A percentile compares a stretch with the other conserved stretches of the same genome.
Evolutionary conservation across 2,329 filamentous ascomycete species (phyloP).

Genomic region (Chalaropsis thielavioides): DNA sequence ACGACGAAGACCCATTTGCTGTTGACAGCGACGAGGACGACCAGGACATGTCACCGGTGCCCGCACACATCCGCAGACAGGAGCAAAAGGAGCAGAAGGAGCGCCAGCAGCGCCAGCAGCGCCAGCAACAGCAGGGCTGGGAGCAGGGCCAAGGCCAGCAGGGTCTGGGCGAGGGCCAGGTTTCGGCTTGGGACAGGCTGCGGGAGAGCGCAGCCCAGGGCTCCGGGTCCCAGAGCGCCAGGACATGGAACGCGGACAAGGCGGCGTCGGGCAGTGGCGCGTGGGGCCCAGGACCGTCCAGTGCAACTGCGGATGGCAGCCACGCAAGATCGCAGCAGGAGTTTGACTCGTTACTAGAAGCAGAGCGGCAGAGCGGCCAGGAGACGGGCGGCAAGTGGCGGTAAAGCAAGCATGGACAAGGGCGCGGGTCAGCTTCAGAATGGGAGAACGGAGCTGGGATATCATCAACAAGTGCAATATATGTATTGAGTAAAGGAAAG

Average conservation of each 20-base stretch:
- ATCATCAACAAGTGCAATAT: slow-evolving; percentile 3
- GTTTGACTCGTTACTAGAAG: slow-evolving; percentile 36
- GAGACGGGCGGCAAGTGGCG: slow-evolving; percentile 28
- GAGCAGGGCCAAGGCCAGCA: not conserved
- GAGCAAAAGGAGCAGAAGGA: slow-evolving; percentile 10
- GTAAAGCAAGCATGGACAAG: slow-evolving; percentile 19
- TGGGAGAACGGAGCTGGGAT: not conserved
- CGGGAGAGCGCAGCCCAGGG: slow-evolving; percentile 2
- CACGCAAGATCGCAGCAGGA: slow-evolving; percentile 30
- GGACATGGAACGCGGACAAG: slow-evolving; percentile 4
- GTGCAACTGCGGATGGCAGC: not conserved
- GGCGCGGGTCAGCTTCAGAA: too few species aligned
- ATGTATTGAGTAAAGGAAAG: not conserved
- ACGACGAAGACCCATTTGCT: slow-evolving; percentile 17
- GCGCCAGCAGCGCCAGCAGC: slow-evolving; percentile 4
- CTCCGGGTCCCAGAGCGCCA: not conserved
- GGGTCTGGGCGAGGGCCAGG: not conserved
- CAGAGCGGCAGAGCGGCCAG: slow-evolving; percentile 27
- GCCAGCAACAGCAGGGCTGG: not conserved
- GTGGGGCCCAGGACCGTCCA: too few species aligned
- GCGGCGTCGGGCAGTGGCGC: too few species aligned
- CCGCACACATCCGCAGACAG: slow-evolving; percentile 16
- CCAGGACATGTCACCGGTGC: slow-evolving; percentile 14
- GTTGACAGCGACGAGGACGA: slow-evolving; percentile 11
- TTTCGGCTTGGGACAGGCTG: slow-evolving; percentile 16